Conservation (phyloP, 2,329 filamentous ascomycete species). For the Pseudophaeomoniella oleicola region DNA sequence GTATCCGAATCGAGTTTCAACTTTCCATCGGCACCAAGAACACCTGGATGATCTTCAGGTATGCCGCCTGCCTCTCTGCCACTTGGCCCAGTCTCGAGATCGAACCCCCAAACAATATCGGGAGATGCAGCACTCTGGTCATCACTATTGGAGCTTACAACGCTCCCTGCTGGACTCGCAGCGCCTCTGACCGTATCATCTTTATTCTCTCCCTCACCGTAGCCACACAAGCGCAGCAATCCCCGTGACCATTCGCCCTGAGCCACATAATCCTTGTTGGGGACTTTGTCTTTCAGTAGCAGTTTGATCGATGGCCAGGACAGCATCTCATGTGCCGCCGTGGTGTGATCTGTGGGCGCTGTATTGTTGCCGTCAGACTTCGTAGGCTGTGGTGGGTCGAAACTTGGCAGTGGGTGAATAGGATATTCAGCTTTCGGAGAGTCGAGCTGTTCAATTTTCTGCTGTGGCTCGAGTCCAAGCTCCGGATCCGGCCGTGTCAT, state of each 20-base stretch:
- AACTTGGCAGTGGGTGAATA: too few species aligned
- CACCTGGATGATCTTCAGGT: constrained; percentile 23
- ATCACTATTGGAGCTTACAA: constrained; percentile 15
- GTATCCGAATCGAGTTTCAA: constrained; percentile 39
- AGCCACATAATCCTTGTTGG: constrained; percentile 49
- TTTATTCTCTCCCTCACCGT: constrained; percentile 57
- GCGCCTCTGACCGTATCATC: constrained; percentile 31
- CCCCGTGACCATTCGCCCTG: constrained; percentile 60
- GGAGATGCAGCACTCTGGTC: constrained; percentile 4
- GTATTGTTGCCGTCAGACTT: constrained; percentile 19
- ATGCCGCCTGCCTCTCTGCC: not conserved
- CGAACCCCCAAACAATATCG: not conserved
- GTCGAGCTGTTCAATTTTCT: too few species aligned
- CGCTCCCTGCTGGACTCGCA: constrained; percentile 24
- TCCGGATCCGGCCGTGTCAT: too few species aligned
- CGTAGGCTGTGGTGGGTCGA: too few species aligned
- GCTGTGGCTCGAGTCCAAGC: too few species aligned
- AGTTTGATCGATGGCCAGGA: constrained; percentile 54
- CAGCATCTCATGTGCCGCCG: constrained; percentile 70
- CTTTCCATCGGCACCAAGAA: constrained; percentile 33
- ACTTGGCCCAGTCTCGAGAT: not conserved
- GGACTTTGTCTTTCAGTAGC: constrained; percentile 49
- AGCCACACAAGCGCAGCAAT: constrained; percentile 59
- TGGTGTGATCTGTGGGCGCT: constrained; percentile 76
- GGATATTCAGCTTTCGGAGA: too few species aligned